Percentiles rank a stretch among this genome's conserved stretches.
phyloP scores from a whole-genome alignment of 305 asterid species.

The Petunia hybrid region DNA sequence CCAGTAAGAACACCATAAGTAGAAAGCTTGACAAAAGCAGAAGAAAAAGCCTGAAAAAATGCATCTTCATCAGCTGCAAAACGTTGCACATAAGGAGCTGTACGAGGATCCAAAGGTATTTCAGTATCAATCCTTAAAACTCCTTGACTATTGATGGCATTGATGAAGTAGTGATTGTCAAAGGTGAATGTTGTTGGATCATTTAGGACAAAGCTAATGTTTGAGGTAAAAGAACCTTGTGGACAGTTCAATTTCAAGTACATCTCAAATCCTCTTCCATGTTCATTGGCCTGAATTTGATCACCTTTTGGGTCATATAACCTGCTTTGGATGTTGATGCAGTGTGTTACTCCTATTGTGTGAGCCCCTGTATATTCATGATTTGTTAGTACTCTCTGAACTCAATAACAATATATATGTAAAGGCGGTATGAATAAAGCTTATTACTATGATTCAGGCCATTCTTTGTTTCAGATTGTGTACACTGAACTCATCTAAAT shows the following conservation, averaged over 20 bases:
- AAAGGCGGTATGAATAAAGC: not conserved
- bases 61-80: constrained; percentile 43
- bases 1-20: constrained; percentile 48
- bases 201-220: constrained; percentile 35
- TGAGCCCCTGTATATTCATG: constrained; percentile 43
- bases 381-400: not conserved
- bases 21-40: constrained; percentile 53
- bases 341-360: constrained; percentile 51
- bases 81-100: constrained; percentile 40
- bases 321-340: constrained; percentile 41
- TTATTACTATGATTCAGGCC: not conserved
- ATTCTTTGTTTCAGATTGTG: not conserved
- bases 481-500: not conserved
- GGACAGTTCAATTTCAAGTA: constrained; percentile 43
- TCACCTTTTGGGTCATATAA: constrained; percentile 9
- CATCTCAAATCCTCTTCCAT: constrained; percentile 26
- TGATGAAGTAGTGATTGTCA: constrained; percentile 49
- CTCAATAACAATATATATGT: not conserved
- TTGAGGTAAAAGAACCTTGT: constrained; percentile 19
- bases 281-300: not conserved
- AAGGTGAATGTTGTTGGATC: constrained; percentile 45
- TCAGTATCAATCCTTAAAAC: constrained; percentile 44
- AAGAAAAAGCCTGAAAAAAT: constrained; percentile 48
- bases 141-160: constrained; percentile 40
- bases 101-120: constrained; percentile 43